A percentile compares a stretch with the other conserved stretches of the same genome.
phyloP scores from a whole-genome alignment of 805 yeast species.

The Saccharomyces jurei region DNA sequence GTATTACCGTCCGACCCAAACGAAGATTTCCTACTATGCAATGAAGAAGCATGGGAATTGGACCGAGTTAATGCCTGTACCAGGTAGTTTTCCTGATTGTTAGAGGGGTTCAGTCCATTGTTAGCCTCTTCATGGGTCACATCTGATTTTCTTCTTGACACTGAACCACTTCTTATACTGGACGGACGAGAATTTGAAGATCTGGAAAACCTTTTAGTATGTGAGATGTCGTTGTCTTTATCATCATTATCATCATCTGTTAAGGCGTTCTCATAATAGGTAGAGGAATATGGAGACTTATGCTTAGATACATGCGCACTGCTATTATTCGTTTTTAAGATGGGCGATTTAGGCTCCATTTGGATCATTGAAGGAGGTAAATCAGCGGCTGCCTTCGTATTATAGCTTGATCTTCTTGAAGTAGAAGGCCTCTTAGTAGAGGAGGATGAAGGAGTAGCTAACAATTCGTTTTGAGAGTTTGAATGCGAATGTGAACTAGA shows the following conservation, averaged over 20 bases:
- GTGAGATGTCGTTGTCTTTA: constrained; percentile 10
- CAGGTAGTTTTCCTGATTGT: not conserved
- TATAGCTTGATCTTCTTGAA: constrained; percentile 27
- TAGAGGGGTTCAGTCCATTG: not conserved
- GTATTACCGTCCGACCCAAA: constrained; percentile 22
- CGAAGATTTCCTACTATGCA: constrained; percentile 28
- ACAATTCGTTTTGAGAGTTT: constrained; percentile 4
- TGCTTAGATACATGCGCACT: constrained; percentile 10
- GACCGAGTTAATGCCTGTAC: constrained; percentile 14
- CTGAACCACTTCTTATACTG: constrained; percentile 20
- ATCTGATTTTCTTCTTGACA: constrained; percentile 19
- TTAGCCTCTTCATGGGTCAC: not conserved
- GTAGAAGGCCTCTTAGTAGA: constrained; percentile 10
- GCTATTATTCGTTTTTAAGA: constrained; percentile 39
- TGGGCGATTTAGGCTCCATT: constrained; percentile 66
- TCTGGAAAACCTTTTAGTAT: not conserved
- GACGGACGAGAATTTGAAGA: constrained; percentile 8
- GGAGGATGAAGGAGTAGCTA: not conserved
- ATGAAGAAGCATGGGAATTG: constrained; percentile 25
- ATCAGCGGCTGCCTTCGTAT: constrained; percentile 21
- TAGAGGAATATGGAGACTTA: constrained; percentile 12
- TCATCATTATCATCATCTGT: constrained; percentile 26
- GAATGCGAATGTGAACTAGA: constrained; percentile 7
- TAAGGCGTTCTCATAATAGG: constrained; percentile 25
- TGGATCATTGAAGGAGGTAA: constrained; percentile 65